phyloP scores from a whole-genome alignment of 306 rosid species.

The Clitoria ternatea region DNA sequence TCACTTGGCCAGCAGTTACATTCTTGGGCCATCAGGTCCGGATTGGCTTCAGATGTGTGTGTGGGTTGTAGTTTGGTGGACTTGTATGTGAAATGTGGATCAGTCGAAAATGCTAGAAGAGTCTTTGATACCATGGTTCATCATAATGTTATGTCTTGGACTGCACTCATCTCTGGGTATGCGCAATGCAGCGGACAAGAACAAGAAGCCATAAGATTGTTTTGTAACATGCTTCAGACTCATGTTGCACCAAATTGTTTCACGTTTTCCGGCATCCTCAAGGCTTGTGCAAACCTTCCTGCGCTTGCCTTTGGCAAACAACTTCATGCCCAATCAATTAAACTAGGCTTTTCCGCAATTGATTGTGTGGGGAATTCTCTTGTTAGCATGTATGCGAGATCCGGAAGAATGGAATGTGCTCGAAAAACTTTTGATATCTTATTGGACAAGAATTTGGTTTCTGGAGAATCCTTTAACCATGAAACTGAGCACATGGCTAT shows the following conservation, averaged over 20 bases:
- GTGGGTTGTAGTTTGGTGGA: constrained; percentile 56
- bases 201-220: constrained; percentile 40
- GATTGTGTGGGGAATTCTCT: constrained; percentile 60
- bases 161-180: constrained; percentile 47
- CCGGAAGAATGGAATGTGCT: constrained; percentile 55
- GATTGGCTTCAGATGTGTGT: constrained; percentile 43
- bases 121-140: constrained; percentile 38
- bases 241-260: constrained; percentile 50
- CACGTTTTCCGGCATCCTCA: constrained; percentile 46
- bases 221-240: constrained; percentile 38
- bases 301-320: constrained; percentile 40
- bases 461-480: constrained; percentile 32
- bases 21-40: constrained; percentile 48
- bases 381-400: constrained; percentile 53
- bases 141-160: constrained; percentile 64
- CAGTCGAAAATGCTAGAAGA: constrained; percentile 34
- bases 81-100: constrained; percentile 58
- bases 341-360: constrained; percentile 37
- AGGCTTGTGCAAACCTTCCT: constrained; percentile 53
- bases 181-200: constrained; percentile 38
- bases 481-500: constrained; percentile 33
- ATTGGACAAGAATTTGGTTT: constrained; percentile 49
- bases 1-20: constrained; percentile 51
- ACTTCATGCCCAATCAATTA: constrained; percentile 41
- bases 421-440: constrained; percentile 43